These are phyloP conservation scores for Schizonepeta tenuifolia DNA, from an alignment of 257 asterid genomes.

Conservation along the genomic window DNA sequence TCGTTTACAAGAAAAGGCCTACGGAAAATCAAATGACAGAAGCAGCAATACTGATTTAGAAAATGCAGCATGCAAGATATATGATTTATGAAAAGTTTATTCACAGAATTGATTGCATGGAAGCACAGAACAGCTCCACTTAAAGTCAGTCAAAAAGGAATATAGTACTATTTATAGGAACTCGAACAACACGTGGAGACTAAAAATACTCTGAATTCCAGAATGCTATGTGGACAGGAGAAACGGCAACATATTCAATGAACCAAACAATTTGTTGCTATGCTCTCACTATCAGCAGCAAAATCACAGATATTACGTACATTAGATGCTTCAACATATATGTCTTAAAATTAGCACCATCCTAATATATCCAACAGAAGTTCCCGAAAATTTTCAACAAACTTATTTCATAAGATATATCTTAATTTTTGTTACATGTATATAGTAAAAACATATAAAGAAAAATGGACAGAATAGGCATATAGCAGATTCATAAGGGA, in stretches of 20 bases:
- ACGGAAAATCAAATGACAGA: slow-evolving; percentile 31
- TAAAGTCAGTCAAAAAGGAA: neutral
- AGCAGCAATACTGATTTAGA: slow-evolving; percentile 8
- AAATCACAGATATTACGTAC: neutral
- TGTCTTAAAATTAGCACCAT: neutral
- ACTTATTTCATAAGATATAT: neutral
- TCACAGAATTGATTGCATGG: neutral
- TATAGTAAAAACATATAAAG: neutral
- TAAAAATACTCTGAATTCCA: neutral
- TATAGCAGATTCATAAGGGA: too few species aligned
- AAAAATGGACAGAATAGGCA: neutral
- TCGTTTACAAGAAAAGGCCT: slow-evolving; percentile 95
- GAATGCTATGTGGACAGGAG: neutral
- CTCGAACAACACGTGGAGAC: neutral
- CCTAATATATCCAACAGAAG: neutral
- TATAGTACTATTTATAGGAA: neutral
- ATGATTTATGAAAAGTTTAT: neutral
- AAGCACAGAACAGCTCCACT: neutral
- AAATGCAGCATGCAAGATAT: neutral
- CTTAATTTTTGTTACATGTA: neutral
- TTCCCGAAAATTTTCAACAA: neutral
- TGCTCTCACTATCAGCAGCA: neutral
- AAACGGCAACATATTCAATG: too few species aligned
- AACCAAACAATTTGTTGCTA: neutral
- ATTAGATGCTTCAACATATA: neutral